phyloP scores from a whole-genome alignment of 352 stramenopile genomes.

The Pilasporangium apinafurcum region DNA sequence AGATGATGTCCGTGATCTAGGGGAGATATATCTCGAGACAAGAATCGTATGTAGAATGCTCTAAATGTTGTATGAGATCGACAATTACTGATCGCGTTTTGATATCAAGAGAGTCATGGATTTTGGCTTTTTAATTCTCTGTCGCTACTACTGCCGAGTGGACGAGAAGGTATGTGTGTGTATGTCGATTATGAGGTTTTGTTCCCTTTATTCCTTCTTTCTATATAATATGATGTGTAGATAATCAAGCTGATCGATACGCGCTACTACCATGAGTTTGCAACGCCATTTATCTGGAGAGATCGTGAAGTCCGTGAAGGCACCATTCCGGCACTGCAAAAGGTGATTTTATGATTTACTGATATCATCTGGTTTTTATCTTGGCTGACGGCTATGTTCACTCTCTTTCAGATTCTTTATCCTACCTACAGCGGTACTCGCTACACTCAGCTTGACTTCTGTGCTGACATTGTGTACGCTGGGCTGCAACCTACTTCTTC shows the following conservation, averaged over 20 bases:
- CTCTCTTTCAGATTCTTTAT: too few species aligned
- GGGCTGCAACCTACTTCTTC: slow-evolving; percentile 14
- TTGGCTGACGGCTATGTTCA: too few species aligned
- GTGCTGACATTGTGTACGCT: slow-evolving; percentile 35
- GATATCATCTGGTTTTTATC: too few species aligned
- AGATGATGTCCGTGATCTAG: slow-evolving; percentile 63
- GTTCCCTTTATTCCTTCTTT: neutral
- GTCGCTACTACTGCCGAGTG: slow-evolving; percentile 54
- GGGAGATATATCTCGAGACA: slow-evolving; percentile 55
- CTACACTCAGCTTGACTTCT: slow-evolving; percentile 22
- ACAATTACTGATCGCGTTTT: neutral
- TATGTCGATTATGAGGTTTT: neutral
- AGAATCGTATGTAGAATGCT: slow-evolving; percentile 27
- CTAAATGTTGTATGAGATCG: neutral
- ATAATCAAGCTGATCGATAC: slow-evolving; percentile 41
- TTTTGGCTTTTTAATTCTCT: slow-evolving; percentile 61
- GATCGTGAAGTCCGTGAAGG: slow-evolving; percentile 41
- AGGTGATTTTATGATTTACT: too few species aligned
- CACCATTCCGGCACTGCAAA: slow-evolving; percentile 21
- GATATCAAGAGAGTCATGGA: slow-evolving; percentile 55
- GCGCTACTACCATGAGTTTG: slow-evolving; percentile 65
- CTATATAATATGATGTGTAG: slow-evolving; percentile 5
- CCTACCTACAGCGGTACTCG: slow-evolving; percentile 1
- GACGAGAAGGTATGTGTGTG: slow-evolving; percentile 37
- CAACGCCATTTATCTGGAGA: slow-evolving; percentile 37